Evolutionary conservation across 805 yeast genomes (phyloP), one percentile per base, ranked within the genome.

Genomic region (Vanderwaltozyma polyspora): DNA sequence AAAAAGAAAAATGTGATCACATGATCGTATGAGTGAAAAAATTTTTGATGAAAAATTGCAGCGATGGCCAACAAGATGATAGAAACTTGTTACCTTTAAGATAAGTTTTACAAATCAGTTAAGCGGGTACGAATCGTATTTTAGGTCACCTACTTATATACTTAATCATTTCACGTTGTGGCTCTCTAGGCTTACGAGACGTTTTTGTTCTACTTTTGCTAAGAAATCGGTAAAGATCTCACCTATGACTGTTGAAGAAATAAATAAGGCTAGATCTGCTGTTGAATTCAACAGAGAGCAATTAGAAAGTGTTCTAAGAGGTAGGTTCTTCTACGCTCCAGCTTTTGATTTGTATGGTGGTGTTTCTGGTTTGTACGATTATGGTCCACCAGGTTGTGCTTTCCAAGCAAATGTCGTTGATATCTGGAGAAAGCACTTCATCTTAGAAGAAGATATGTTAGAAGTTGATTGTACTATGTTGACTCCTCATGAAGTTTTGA

Each of bases 311-410:
- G 84, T 87, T 38, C 68, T 91, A 51, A 91, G 89, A 63, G 79
- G 96, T 62, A 76, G 99, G 59, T 91, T 91, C 68, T 91, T 91
- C 65, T 93, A 74, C 59, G 95, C 97, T 13, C 99, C 99, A 45
- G 79, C 97, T 24, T 91, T 91, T 53, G 98, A 91, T 59, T 75
- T 89, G 44, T 91, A 91, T 60, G 98, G 98, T 48, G 98, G 98
- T 61, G 97, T 91, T 30, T 83, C 95, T 32, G 99, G 99, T 46
- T 70, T 91, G 39, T 91, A 84, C 61, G 99, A 91, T 61, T 91
- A 87, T 58, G 99, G 99, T 66, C 99, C 99, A 43, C 96, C 98
- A 59, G 98, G 98, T 43, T 89, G 97, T 68, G 93, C 97, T 10
- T 74, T 91, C 64, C 97, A 89, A 68, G 94, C 96, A 52, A 89